These are phyloP conservation scores for Dothidotthia symphoricarpi DNA, from an alignment of 2,329 filamentous ascomycete species.

Conservation along the genomic window DNA sequence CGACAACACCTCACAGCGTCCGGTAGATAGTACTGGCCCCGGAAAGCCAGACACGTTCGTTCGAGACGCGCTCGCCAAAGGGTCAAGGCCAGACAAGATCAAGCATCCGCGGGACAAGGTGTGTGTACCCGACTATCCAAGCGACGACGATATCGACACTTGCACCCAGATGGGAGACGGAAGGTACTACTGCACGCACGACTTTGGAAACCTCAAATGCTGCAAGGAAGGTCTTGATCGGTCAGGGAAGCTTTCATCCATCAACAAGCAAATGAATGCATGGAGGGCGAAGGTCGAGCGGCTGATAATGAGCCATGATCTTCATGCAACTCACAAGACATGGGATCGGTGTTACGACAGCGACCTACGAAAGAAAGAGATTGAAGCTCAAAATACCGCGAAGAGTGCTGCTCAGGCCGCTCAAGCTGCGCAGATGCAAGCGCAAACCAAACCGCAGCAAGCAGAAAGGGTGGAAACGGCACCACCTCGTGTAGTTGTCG, in stretches of 20 bases:
- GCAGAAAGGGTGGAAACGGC: too few species aligned
- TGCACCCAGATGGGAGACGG: background rate
- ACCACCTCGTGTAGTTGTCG: too few species aligned
- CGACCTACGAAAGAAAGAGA: background rate
- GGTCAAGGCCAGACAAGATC: background rate
- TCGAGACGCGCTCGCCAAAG: background rate
- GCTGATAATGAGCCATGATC: background rate
- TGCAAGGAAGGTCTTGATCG: constrained; percentile 1
- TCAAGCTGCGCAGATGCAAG: background rate
- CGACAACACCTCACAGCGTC: too few species aligned
- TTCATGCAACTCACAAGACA: constrained; percentile 3
- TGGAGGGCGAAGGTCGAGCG: constrained; percentile 2
- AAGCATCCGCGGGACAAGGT: background rate
- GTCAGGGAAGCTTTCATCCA: background rate
- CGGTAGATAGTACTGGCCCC: too few species aligned
- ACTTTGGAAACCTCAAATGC: background rate
- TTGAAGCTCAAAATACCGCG: background rate
- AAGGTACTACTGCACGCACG: constrained; percentile 1
- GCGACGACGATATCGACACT: background rate
- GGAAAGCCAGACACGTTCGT: background rate
- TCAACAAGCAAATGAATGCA: background rate
- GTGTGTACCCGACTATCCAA: constrained; percentile 1
- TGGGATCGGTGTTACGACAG: constrained; percentile 1
- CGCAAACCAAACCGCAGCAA: too few species aligned
- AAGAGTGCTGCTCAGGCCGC: background rate